Conservation (phyloP, 1,139 yeast genomes). For the Magnusiomyces tetraspermus region DNA sequence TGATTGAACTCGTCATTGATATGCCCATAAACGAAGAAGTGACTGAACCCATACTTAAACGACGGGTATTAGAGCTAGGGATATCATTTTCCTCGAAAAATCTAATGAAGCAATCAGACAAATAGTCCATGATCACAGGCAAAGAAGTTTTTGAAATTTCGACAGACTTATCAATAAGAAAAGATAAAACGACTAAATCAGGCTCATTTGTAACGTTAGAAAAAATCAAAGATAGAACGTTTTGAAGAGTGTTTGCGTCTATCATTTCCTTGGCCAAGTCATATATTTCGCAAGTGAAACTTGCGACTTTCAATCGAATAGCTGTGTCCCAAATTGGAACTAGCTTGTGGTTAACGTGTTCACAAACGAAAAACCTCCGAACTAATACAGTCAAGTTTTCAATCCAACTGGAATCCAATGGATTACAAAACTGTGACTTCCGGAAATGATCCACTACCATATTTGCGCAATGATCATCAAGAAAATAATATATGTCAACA, state of each 20-base stretch:
- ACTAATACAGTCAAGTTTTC: conserved; percentile 40
- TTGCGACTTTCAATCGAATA: conserved; percentile 37
- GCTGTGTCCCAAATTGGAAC: conserved; percentile 24
- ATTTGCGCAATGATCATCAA: conserved; percentile 35
- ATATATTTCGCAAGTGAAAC: conserved; percentile 38
- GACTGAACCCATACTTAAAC: background rate
- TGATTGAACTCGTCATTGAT: background rate
- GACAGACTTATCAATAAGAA: conserved; percentile 28
- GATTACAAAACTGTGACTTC: conserved; percentile 44
- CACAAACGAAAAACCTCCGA: conserved; percentile 38
- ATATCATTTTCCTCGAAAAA: background rate
- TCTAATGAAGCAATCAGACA: conserved; percentile 12
- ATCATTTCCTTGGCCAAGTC: conserved; percentile 20
- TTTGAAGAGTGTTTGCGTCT: conserved; percentile 18
- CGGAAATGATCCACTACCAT: conserved; percentile 42
- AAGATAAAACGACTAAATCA: conserved; percentile 33
- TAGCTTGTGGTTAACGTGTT: background rate
- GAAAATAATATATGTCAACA: conserved; percentile 33
- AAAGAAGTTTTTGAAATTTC: conserved; percentile 11
- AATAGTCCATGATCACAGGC: background rate
- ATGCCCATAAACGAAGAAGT: background rate
- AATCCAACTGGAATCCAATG: conserved; percentile 45
- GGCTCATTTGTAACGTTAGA: conserved; percentile 19
- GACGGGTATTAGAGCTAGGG: background rate
- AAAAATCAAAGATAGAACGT: conserved; percentile 19